A percentile compares a stretch with the other conserved stretches of the same genome.
Conservation (phyloP, 352 stramenopile species). For the Pythium biforme region DNA sequence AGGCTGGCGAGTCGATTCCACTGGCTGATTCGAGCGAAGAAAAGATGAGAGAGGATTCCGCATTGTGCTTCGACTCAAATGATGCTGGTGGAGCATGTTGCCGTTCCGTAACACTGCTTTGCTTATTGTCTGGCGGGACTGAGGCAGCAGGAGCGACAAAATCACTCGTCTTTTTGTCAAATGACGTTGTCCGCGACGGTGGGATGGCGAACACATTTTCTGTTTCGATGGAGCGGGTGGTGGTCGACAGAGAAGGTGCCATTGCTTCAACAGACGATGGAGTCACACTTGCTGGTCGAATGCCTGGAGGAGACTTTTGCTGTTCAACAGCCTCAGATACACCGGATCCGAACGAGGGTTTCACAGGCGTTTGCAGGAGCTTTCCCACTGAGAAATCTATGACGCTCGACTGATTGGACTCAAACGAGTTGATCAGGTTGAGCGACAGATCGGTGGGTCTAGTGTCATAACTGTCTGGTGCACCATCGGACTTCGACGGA, state of each 20-base stretch:
- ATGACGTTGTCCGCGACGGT: too few species aligned
- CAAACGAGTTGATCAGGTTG: slow-evolving; percentile 30
- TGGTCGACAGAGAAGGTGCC: too few species aligned
- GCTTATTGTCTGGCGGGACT: neutral
- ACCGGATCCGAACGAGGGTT: neutral
- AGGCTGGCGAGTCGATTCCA: slow-evolving; percentile 11
- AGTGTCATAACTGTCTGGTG: neutral
- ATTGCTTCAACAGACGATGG: too few species aligned
- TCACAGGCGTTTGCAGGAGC: slow-evolving; percentile 15
- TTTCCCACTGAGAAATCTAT: slow-evolving; percentile 25
- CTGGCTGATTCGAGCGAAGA: slow-evolving; percentile 26
- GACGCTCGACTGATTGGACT: slow-evolving; percentile 28
- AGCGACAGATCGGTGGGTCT: slow-evolving; percentile 21
- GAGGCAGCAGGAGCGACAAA: neutral
- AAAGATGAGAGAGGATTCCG: slow-evolving; percentile 12
- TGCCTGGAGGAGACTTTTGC: too few species aligned
- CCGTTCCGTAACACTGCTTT: neutral
- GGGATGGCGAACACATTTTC: too few species aligned
- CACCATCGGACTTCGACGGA: neutral
- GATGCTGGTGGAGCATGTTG: neutral
- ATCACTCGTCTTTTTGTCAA: neutral
- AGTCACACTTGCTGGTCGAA: neutral
- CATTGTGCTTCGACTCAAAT: neutral
- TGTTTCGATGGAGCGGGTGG: too few species aligned
- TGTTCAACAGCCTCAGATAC: too few species aligned